Conservation (phyloP, 495 filamentous ascomycete species). For the Bombardia bombarda region DNA sequence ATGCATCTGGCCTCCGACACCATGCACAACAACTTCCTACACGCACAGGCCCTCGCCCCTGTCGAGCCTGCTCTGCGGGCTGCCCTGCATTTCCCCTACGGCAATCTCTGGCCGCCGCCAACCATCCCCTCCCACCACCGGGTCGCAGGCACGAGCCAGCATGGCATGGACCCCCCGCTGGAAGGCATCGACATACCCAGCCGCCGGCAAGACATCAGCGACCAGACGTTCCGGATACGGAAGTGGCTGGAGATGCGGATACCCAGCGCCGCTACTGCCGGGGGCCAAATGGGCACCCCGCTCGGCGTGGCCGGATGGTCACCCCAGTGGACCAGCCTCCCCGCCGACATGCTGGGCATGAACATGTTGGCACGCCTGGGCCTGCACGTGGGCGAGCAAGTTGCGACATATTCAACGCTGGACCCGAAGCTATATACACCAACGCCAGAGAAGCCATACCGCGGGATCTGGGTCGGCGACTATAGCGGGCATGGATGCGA, state of each 20-base stretch:
- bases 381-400: conserved; percentile 43
- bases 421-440: conserved; percentile 65
- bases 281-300: too few relatives aligned
- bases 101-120: conserved; percentile 65
- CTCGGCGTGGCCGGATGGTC: too few relatives aligned
- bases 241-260: conserved; percentile 53
- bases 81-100: conserved; percentile 31
- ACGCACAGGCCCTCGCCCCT: conserved; percentile 33
- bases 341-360: not conserved
- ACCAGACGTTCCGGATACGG: conserved; percentile 61
- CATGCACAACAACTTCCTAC: conserved; percentile 36
- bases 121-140: conserved; percentile 56
- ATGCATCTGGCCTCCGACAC: conserved; percentile 37
- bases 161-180: not conserved
- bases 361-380: not conserved
- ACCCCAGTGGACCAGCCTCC: not conserved
- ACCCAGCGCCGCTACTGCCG: not conserved
- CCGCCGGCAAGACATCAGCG: conserved; percentile 44
- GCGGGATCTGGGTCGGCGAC: conserved; percentile 89
- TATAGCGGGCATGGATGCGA: conserved; percentile 85
- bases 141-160: conserved; percentile 18
- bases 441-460: conserved; percentile 68
- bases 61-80: conserved; percentile 5
- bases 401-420: conserved; percentile 71
- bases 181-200: conserved; percentile 22